Conservation (phyloP, 1,284 basidiomycete species). For the Ganoderma sp. region DNA sequence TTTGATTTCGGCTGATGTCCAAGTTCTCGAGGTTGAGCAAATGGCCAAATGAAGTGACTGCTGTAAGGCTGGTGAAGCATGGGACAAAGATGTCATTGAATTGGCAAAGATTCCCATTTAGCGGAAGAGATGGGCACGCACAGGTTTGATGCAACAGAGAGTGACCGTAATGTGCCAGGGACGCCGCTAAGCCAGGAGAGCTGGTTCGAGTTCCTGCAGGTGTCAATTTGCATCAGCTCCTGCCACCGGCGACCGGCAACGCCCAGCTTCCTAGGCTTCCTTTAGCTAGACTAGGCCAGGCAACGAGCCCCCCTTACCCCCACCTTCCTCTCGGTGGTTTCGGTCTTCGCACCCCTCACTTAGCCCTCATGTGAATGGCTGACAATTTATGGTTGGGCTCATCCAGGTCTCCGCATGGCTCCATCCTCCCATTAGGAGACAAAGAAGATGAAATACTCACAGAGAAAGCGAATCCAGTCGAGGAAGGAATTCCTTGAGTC, state of each 20-base stretch:
- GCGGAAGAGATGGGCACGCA: constrained; percentile 43
- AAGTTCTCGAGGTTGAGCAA: constrained; percentile 86
- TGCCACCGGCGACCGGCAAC: constrained; percentile 23
- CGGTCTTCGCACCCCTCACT: constrained; percentile 14
- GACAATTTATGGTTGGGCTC: constrained; percentile 3
- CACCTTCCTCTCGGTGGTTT: constrained; percentile 11
- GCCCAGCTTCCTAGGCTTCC: not conserved
- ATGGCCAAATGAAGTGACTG: constrained; percentile 89
- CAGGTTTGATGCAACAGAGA: constrained; percentile 83
- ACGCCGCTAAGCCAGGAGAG: constrained; percentile 89
- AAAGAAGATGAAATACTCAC: constrained; percentile 52
- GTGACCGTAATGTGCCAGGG: constrained; percentile 76
- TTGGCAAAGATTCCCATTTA: constrained; percentile 15
- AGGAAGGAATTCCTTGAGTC: constrained; percentile 94
- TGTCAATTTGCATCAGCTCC: constrained; percentile 18
- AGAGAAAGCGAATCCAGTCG: constrained; percentile 80
- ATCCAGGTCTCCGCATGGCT: not conserved
- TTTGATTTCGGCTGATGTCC: constrained; percentile 90
- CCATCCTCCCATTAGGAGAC: not conserved
- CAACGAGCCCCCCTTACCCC: constrained; percentile 2
- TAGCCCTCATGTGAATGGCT: constrained; percentile 21
- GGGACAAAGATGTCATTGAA: not conserved
- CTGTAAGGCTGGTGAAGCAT: constrained; percentile 63
- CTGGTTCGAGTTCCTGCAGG: constrained; percentile 77
- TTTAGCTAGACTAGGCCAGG: not conserved